A percentile compares a stretch with the other conserved stretches of the same genome.
Conservation (phyloP, 2,329 filamentous ascomycete species). For the Colletotrichum sp. region DNA sequence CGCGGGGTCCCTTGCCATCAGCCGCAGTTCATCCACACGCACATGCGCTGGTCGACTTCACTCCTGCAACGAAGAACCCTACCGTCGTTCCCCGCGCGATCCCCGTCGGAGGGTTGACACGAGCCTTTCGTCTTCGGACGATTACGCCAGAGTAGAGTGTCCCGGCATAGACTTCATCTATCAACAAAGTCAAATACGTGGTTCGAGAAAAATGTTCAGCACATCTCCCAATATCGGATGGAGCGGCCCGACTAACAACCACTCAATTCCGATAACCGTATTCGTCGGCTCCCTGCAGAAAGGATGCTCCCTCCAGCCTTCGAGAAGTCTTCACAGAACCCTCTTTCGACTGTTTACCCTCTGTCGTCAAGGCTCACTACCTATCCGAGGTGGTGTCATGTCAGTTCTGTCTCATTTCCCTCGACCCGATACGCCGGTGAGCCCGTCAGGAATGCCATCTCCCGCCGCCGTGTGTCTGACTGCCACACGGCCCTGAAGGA, state of each 20-base stretch:
- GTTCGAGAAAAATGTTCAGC: not conserved
- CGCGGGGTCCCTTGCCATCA: constrained; percentile 1
- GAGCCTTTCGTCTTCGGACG: not conserved
- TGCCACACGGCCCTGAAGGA: constrained; percentile 1
- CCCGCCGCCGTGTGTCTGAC: not conserved
- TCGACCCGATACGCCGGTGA: not conserved
- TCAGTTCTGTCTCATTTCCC: constrained; percentile 4
- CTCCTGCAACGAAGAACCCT: constrained; percentile 12
- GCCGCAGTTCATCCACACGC: not conserved
- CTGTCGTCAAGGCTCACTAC: not conserved
- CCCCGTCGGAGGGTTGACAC: not conserved
- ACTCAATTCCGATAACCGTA: not conserved
- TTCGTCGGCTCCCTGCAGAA: not conserved
- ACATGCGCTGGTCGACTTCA: not conserved
- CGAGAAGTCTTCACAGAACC: not conserved
- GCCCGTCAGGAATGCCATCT: not conserved
- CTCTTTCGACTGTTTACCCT: not conserved
- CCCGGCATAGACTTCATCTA: constrained; percentile 1
- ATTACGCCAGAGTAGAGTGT: not conserved
- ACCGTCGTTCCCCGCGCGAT: not conserved
- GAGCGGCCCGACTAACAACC: not conserved
- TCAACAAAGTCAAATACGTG: not conserved
- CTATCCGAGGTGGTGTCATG: constrained; percentile 3
- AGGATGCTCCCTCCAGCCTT: constrained; percentile 4
- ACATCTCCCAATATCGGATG: not conserved